Base-by-base conservation (phyloP, 2,329 filamentous ascomycete genomes). In the Sporothrix inflata region DNA sequence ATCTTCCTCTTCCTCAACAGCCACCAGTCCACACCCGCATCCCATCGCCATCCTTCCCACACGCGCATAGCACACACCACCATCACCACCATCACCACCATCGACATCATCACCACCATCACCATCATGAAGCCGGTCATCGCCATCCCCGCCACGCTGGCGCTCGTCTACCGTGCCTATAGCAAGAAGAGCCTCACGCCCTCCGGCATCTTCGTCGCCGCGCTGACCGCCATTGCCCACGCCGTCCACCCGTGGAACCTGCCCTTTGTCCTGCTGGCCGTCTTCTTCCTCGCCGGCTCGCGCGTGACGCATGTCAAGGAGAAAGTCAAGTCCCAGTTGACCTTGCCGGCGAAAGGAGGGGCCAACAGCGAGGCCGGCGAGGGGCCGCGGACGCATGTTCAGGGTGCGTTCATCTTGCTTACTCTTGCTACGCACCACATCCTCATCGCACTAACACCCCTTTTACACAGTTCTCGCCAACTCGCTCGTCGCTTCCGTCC, bases 191-290 rank as follows among this genome's bases (percentile, higher is more conserved):
- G 91, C 30, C 87, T 99, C 51, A 98, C 95, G 0, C 88, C 91
- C 0, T 83, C 86, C 7, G 95, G 94, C 74, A 88, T 97, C 76
- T 76, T 91, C 49, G 87, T 88, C 14, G 95, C 95, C 3, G 84
- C 86, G 5, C 77, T 91, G 57, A 97, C 94, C 4, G 94, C 94
- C 4, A 80, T 87, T 61, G 88, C 92, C 12, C 96, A 99, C 80
- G 94, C 94, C 19, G 83, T 94, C n/a, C 94, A 98, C 81, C 95
- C 95, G 3, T 98, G 94, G 91, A 93, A 92, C 73, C 84, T 94
- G n/a, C 94, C 94, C n/a, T 97, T 98, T 82, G 88, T 88, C 38
- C 86, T 98, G 12, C 86, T 98, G 1, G 87, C 88, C 67, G 88
- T 94, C 47, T 98, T 98, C 84, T 98, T 97, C 81, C 83, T 97